Percentiles rank a stretch among this genome's conserved stretches.
Evolutionary conservation across 2,329 filamentous ascomycete species (phyloP).

Genomic region (Fusarium xyrophilum): DNA sequence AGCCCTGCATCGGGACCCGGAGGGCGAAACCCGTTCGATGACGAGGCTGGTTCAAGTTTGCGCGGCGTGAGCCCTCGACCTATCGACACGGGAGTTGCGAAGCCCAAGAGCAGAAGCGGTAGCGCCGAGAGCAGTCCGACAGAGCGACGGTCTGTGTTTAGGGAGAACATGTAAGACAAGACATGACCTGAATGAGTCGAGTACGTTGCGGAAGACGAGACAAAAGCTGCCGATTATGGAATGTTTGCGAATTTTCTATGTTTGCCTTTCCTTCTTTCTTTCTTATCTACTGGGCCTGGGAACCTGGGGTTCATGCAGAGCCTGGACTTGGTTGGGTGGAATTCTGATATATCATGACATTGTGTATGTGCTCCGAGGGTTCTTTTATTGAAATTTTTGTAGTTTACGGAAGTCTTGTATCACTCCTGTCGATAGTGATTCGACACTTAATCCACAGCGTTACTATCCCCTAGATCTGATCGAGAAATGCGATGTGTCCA

Average conservation of each 20-base stretch:
- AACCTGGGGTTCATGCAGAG: conserved; percentile 4
- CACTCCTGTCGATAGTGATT: conserved; percentile 15
- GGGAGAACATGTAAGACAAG: conserved; percentile 66
- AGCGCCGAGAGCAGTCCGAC: conserved; percentile 63
- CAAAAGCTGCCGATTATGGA: conserved; percentile 18
- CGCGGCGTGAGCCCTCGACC: conserved; percentile 79
- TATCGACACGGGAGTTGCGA: conserved; percentile 58
- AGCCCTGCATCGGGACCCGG: conserved; percentile 47
- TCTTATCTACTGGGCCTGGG: background rate
- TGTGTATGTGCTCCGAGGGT: conserved; percentile 4
- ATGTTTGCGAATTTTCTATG: background rate
- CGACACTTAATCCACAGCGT: conserved; percentile 22
- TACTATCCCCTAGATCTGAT: conserved; percentile 8
- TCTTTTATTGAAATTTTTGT: conserved; percentile 11
- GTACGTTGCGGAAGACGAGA: background rate
- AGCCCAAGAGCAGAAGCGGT: conserved; percentile 41
- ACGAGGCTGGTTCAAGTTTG: conserved; percentile 69
- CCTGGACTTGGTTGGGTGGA: conserved; percentile 25
- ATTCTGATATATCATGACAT: conserved; percentile 36
- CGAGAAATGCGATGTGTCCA: background rate
- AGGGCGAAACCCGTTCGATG: conserved; percentile 72
- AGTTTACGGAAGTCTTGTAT: conserved; percentile 16
- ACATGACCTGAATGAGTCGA: background rate
- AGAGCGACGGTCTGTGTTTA: conserved; percentile 73
- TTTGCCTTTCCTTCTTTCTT: background rate